Base-by-base conservation (phyloP, 768 basidiomycete species). In the Psilocybe sp. region DNA sequence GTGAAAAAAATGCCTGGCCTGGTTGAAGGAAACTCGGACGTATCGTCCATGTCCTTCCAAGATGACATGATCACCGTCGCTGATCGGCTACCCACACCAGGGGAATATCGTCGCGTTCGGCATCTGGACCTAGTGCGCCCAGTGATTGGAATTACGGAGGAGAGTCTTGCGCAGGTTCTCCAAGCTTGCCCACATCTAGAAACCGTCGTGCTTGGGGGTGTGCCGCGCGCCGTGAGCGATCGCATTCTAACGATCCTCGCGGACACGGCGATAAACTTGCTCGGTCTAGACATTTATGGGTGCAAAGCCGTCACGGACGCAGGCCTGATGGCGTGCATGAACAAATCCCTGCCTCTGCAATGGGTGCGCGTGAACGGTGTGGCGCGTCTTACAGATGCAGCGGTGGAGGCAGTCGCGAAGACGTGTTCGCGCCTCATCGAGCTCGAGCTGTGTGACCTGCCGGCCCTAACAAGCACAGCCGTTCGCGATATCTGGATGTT, bases 401-500 rank as follows among this genome's bases (percentile, higher is more conserved):
- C 75, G 33, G 75, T 96, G 51, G 82, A 83, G 50, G 78, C 82
- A 11, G 79, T 97, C 55, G 85, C 84, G 14, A 84, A 81, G 48
- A 76, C 81, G 9, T 92, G 90, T 62, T 82, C 88, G 4, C 78
- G 80, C 51, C 80, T 97, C 19, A 71, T 87, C 47, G 93, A 95
- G 65, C 73, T 96, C 53, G 93, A 97, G 62, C 69, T 95, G 34
- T 82, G 70, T 60, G 78, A 78, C 59, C 82, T 92, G 52, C 78
- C 80, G 9, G 73, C 82, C 36, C 60, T 97, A 47, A 89, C 87
- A 7, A 78, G 80, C 5, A 63, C 77, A 40, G 83, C 89, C 0
- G 75, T 92, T 32, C 81, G 87, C 34, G 89, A 92, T 60, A 75
- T 97, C n/a, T 87, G 93, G 78, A 75, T 78, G 28, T 90, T 84